Conservation (phyloP, 148 eudicot genomes). For the Rhododendron kiyosumense region DNA sequence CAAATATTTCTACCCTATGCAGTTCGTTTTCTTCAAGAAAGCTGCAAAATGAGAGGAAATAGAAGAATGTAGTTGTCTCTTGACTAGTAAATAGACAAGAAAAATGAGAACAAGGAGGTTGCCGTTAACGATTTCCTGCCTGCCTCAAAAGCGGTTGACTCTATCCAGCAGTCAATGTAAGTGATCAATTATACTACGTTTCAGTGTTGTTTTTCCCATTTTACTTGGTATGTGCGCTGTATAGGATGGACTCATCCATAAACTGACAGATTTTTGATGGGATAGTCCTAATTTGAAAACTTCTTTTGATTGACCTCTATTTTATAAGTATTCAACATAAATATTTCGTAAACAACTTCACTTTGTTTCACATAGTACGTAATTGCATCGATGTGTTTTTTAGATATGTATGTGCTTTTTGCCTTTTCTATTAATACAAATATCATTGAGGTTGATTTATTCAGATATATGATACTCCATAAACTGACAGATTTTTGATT, state of each 20-base stretch:
- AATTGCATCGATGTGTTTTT: neutral
- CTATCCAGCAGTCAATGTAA: conserved; percentile 54
- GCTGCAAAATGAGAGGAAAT: neutral
- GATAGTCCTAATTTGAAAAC: neutral
- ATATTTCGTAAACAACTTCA: neutral
- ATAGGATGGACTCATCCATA: neutral
- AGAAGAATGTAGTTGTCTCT: conserved; percentile 11
- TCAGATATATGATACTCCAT: neutral
- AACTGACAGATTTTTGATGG: no score
- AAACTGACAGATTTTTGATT: neutral
- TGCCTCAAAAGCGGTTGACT: conserved; percentile 38
- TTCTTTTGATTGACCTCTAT: neutral
- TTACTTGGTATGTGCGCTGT: neutral
- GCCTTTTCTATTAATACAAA: neutral
- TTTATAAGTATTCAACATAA: neutral
- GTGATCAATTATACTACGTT: conserved; percentile 2
- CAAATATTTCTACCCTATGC: neutral
- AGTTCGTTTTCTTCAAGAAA: neutral
- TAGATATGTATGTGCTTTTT: neutral
- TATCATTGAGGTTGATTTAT: neutral
- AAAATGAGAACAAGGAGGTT: conserved; percentile 64
- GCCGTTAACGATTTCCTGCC: conserved; percentile 58
- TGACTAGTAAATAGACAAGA: conserved; percentile 45
- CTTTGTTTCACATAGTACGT: neutral
- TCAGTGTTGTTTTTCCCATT: neutral